Conservation (phyloP, 331 rosid genomes). For the Saraca asoca region DNA sequence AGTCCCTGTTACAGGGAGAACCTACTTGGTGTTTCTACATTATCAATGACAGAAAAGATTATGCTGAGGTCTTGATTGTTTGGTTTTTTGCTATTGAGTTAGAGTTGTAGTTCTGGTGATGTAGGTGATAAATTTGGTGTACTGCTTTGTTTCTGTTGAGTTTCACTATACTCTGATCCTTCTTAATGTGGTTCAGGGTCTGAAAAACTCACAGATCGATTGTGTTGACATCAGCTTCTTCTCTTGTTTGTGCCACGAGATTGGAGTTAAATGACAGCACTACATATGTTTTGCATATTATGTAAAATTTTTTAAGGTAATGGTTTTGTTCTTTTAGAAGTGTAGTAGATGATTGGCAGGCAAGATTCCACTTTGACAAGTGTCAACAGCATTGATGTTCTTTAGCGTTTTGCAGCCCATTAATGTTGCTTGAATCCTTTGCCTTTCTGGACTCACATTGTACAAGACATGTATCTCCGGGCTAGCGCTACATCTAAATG, state of each 20-base stretch:
- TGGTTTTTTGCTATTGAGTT: neutral
- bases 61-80: conserved; percentile 31
- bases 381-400: no score
- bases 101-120: no score
- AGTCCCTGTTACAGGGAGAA: conserved; percentile 48
- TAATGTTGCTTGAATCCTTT: no score
- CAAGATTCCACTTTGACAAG: no score
- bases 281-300: conserved; percentile 21
- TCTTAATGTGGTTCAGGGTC: conserved; percentile 35
- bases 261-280: conserved; percentile 72
- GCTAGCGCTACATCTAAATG: no score
- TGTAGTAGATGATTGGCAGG: no score
- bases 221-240: conserved; percentile 76
- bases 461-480: no score
- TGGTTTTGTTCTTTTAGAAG: no score
- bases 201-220: conserved; percentile 48
- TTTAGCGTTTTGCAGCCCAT: no score
- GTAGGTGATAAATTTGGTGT: neutral
- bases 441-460: no score
- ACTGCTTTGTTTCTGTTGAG: conserved; percentile 6
- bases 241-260: conserved; percentile 46
- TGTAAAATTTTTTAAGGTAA: no score
- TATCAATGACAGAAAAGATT: conserved; percentile 38
- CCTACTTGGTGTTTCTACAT: conserved; percentile 48
- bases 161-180: conserved; percentile 52